Conservation (phyloP, 345 rosid species). For the Gossypium thurberi region DNA sequence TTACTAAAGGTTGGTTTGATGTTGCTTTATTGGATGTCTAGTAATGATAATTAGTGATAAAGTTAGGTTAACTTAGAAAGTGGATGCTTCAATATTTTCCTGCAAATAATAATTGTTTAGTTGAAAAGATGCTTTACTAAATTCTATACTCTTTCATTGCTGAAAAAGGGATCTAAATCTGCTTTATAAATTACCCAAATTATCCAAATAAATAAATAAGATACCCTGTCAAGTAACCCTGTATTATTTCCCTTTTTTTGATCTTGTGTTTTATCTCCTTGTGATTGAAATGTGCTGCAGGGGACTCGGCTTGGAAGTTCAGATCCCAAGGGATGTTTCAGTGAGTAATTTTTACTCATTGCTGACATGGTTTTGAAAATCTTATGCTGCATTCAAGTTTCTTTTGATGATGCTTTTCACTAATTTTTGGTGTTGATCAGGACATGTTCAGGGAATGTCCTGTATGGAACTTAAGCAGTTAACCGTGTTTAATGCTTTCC, state of each 20-base stretch:
- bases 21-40: constrained; percentile 18
- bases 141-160: constrained; percentile 15
- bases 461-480: neutral
- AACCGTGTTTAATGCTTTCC: neutral
- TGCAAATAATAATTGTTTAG: constrained; percentile 20
- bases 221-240: neutral
- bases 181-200: neutral
- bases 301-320: constrained; percentile 98
- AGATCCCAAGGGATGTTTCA: constrained; percentile 96
- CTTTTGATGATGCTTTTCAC: neutral
- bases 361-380: constrained; percentile 8
- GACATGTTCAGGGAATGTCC: neutral
- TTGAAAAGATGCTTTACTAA: constrained; percentile 31
- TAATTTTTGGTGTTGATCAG: neutral
- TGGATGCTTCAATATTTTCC: constrained; percentile 15
- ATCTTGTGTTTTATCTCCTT: constrained; percentile 6
- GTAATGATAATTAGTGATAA: constrained; percentile 28
- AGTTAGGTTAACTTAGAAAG: constrained; percentile 28
- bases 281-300: constrained; percentile 39
- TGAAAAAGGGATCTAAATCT: neutral
- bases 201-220: neutral
- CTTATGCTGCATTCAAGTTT: neutral
- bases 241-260: constrained; percentile 9
- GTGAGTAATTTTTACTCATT: constrained; percentile 46
- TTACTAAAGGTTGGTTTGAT: constrained; percentile 22